Evolutionary conservation across 176 grass and related monocot genomes (phyloP), one percentile per base, ranked within the genome.

Genomic region (Tillandsia leiboldiana): DNA sequence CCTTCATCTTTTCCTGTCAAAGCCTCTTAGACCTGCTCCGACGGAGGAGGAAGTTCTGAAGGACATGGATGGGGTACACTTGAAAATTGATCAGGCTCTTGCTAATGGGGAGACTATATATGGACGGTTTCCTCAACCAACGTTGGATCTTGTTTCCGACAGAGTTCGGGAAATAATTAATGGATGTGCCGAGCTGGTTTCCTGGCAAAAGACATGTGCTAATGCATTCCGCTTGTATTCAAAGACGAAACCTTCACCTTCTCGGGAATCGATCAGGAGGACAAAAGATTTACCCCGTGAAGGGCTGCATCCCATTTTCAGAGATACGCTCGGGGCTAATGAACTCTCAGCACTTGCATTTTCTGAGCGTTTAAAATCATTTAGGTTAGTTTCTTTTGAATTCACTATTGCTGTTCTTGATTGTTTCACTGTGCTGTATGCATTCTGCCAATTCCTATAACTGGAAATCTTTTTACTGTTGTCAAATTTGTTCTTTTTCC

Each of bases 1-100:
- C 72, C 86, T 97, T 53, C 94, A 97, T 83, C 80, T 97, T 73
- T 97, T 97, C 63, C 80, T 97, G 49, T 93, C 94, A 63, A 97
- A 78, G 67, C 89, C 89, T 77, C 79, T 97, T 70, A 90, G 70
- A 83, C 80, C 94, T 75, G 84, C 94, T 73, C 89, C 94, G 26
- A 87, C 77, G 0, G 94, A 97, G 79, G 94, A 97, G 66, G 94
- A 93, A 68, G 47, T 93, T 70, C 78, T 93, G 17, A 92, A 87
- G 65, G 82, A 97, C 65, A 85, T 87, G 69, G 87, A 83, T 1
- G 63, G 53, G 71, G 71, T 84, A 51, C 81, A 90, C 63, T 59
- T 70, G 63, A 93, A 83, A 69, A 89, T 92, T 6, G 89, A 96
- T 73, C 68, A 86, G 65, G 77, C 84, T 75, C 56, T 90, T 77